phyloP scores from a whole-genome alignment of 169 alveolate genomes.

The Cardiosporidium cionae region DNA sequence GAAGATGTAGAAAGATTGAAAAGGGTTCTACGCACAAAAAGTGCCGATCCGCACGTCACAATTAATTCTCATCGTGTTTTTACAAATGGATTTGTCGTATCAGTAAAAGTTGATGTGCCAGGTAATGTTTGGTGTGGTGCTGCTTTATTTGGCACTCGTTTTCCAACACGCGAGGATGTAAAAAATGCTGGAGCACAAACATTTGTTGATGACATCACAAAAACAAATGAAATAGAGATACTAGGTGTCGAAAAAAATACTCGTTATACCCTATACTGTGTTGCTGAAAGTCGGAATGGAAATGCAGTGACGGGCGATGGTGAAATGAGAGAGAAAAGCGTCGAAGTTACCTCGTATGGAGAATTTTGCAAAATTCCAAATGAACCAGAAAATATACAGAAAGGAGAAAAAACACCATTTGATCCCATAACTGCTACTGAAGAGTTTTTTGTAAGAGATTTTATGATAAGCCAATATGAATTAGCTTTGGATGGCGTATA shows the following conservation, averaged over 20 bases:
- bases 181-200: conserved; percentile 38
- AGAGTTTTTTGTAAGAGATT: conserved; percentile 46
- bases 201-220: conserved; percentile 17
- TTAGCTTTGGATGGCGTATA: conserved; percentile 41
- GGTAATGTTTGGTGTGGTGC: conserved; percentile 50
- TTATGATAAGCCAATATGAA: conserved; percentile 35
- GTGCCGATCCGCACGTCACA: conserved; percentile 38
- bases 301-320: conserved; percentile 31
- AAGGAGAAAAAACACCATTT: conserved; percentile 36
- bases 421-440: conserved; percentile 48
- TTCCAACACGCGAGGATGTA: conserved; percentile 41
- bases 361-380: conserved; percentile 47
- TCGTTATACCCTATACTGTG: conserved; percentile 42
- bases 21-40: conserved; percentile 27
- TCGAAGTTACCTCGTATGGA: conserved; percentile 47
- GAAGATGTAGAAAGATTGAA: conserved; percentile 12
- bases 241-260: conserved; percentile 48
- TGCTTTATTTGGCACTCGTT: conserved; percentile 40
- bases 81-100: conserved; percentile 36
- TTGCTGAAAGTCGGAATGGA: conserved; percentile 40
- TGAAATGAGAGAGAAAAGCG: conserved; percentile 47
- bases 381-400: conserved; percentile 28
- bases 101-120: conserved; percentile 41
- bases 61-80: conserved; percentile 26
- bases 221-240: conserved; percentile 22